Conservation (phyloP, 768 basidiomycete species). For the Psilocybe subaeruginosa region DNA sequence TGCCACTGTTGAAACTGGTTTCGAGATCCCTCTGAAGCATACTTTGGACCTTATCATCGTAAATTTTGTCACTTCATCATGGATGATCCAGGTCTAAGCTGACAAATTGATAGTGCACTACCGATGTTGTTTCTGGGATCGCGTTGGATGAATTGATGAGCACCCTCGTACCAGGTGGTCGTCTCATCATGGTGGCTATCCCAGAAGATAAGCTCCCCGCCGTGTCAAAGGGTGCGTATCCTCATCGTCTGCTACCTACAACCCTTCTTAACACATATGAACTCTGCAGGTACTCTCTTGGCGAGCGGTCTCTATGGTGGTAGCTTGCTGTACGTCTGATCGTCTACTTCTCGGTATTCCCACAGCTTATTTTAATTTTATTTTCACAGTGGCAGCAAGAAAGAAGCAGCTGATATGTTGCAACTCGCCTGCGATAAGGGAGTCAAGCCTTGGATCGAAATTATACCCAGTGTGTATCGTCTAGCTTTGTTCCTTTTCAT, state of each 20-base stretch:
- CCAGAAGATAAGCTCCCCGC: constrained; percentile 51
- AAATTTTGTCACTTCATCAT: constrained; percentile 1
- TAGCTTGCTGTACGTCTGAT: constrained; percentile 28
- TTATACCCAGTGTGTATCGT: constrained; percentile 39
- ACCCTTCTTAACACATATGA: neutral
- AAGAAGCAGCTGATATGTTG: constrained; percentile 62
- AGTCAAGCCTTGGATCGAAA: constrained; percentile 49
- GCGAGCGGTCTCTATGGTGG: constrained; percentile 32
- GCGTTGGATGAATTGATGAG: constrained; percentile 36
- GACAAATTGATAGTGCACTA: constrained; percentile 25
- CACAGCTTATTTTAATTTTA: constrained; percentile 27
- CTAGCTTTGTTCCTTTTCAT: neutral
- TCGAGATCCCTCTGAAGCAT: constrained; percentile 34
- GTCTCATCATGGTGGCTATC: constrained; percentile 60
- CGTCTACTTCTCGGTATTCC: neutral
- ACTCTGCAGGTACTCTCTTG: constrained; percentile 21
- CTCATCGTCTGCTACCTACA: constrained; percentile 25
- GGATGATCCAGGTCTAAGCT: neutral
- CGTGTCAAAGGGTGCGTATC: constrained; percentile 27
- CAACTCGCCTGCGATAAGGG: constrained; percentile 57
- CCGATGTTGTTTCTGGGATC: constrained; percentile 30
- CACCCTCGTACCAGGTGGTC: constrained; percentile 54
- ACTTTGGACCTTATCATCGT: constrained; percentile 58
- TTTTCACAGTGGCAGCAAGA: constrained; percentile 52
- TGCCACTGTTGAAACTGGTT: constrained; percentile 45